A percentile compares a stretch with the other conserved stretches of the same genome.
Conservation (phyloP, 176 grass and related monocot species). For the Zoysia japonica region DNA sequence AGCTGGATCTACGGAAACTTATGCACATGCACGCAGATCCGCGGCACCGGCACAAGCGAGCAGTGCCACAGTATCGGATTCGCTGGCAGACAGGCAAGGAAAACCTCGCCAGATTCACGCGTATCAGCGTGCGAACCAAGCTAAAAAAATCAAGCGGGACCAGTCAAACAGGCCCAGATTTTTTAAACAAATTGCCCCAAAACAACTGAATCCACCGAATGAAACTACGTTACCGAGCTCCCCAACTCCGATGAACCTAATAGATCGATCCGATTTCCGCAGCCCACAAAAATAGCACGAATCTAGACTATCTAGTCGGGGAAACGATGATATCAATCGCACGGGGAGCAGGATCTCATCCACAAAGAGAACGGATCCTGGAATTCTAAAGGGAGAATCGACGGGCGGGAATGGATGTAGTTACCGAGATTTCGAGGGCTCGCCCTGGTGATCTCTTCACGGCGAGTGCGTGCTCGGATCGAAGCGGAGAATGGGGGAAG, state of each 20-base stretch:
- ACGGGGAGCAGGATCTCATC: neutral
- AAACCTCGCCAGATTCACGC: constrained; percentile 12
- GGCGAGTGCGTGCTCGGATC: constrained; percentile 25
- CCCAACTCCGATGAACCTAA: no score
- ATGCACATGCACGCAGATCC: constrained; percentile 25
- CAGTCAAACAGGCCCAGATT: constrained; percentile 24
- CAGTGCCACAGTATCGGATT: neutral
- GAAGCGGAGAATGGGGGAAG: constrained; percentile 23
- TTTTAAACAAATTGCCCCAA: constrained; percentile 14
- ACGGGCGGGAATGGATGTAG: neutral
- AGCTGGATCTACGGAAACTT: constrained; percentile 39
- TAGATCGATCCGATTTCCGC: neutral
- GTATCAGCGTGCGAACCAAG: constrained; percentile 28
- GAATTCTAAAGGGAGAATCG: neutral
- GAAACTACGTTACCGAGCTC: neutral
- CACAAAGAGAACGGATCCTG: no score
- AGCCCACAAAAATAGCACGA: no score
- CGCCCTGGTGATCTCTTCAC: constrained; percentile 14
- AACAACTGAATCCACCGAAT: neutral
- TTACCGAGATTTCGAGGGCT: constrained; percentile 40
- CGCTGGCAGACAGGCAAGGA: neutral
- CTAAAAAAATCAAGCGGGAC: neutral
- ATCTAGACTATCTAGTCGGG: no score
- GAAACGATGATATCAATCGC: no score
- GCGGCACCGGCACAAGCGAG: neutral